Conservation (phyloP, 345 rosid species). For the Pugionium cornutum region DNA sequence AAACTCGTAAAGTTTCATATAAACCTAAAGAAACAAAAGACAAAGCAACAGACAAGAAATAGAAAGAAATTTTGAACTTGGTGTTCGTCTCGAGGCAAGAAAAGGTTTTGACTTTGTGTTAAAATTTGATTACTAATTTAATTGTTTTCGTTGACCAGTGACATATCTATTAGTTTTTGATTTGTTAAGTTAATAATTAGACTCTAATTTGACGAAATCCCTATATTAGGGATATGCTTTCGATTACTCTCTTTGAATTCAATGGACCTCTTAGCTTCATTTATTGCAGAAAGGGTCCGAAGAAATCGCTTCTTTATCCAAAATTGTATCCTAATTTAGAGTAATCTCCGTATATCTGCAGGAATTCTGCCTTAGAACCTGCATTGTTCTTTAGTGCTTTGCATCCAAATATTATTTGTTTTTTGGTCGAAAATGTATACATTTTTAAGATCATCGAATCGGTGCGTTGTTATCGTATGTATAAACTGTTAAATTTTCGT, state of each 20-base stretch:
- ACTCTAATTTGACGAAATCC: constrained; percentile 11
- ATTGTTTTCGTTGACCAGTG: constrained; percentile 28
- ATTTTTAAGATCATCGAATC: no score
- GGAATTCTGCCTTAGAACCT: no score
- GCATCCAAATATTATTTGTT: no score
- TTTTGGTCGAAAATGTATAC: no score
- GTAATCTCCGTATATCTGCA: no score
- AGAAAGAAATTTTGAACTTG: constrained; percentile 6
- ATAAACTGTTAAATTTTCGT: no score
- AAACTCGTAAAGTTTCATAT: background rate
- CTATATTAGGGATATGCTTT: constrained; percentile 23
- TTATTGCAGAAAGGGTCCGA: constrained; percentile 18
- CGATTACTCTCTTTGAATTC: background rate
- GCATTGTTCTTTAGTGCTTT: no score
- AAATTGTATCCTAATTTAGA: constrained; percentile 14
- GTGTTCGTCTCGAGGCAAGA: constrained; percentile 39
- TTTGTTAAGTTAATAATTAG: constrained; percentile 26
- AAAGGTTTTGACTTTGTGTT: constrained; percentile 34
- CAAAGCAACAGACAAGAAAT: constrained; percentile 1
- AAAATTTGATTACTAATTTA: constrained; percentile 27
- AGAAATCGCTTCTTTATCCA: background rate
- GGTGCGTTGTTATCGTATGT: no score
- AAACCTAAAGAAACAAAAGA: constrained; percentile 1
- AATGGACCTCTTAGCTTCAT: constrained; percentile 13
- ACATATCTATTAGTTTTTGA: constrained; percentile 3